These are phyloP conservation scores for Ajuga chamaepitys DNA, from an alignment of 257 asterid species.

Conservation along the genomic window DNA sequence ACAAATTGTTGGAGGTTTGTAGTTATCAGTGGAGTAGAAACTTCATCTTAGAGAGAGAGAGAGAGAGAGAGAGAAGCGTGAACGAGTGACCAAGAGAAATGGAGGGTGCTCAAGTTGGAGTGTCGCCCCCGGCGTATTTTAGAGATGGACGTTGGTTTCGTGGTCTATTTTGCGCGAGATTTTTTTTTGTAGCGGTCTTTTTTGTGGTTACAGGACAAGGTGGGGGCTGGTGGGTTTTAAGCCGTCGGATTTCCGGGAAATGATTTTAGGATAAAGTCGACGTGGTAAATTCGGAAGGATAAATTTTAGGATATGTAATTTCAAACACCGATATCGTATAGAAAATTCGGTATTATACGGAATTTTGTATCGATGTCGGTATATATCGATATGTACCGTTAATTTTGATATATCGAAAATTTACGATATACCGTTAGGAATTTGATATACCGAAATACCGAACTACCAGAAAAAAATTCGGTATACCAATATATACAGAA, in stretches of 20 bases:
- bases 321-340: too few species aligned
- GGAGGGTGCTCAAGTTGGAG: slow-evolving; percentile 2
- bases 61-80: slow-evolving; percentile 7
- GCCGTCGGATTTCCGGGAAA: slow-evolving; percentile 10
- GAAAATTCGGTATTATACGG: too few species aligned
- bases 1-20: not conserved
- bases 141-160: slow-evolving; percentile 15
- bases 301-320: too few species aligned
- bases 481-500: too few species aligned
- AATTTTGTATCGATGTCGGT: too few species aligned
- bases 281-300: too few species aligned
- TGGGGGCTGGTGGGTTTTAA: slow-evolving; percentile 1
- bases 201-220: slow-evolving; percentile 25
- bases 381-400: too few species aligned
- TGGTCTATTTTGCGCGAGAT: slow-evolving; percentile 30
- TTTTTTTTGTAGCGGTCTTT: slow-evolving; percentile 28
- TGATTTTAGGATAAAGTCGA: too few species aligned
- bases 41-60: not conserved
- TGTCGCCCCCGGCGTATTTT: slow-evolving; percentile 28
- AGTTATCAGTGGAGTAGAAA: not conserved
- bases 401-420: too few species aligned
- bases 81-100: slow-evolving; percentile 21
- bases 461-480: too few species aligned
- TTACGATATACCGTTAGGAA: too few species aligned
- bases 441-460: too few species aligned